Evolutionary conservation across 2,329 filamentous ascomycete genomes (phyloP), one percentile per base, ranked within the genome.

Genomic region (Zymoseptoria passerinii): DNA sequence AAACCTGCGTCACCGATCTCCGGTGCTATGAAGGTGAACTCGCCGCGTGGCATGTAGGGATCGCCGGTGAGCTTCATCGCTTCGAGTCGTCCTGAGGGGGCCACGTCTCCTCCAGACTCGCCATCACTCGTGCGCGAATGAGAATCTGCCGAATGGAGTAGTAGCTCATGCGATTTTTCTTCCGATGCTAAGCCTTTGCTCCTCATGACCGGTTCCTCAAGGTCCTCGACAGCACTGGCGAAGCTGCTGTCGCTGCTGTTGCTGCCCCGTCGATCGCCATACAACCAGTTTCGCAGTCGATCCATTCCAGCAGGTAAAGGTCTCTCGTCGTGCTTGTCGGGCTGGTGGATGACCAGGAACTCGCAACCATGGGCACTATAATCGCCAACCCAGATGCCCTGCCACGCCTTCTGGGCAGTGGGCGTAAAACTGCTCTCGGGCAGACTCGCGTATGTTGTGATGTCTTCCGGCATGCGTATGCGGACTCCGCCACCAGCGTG

Each of bases 51-150:
- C 13, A 97, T 85, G 65, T 96, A 95, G 0, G 87, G 84, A 68
- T 99, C 92, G 0, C 92, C 92, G 0, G 92, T 97, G 35, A 99
- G 76, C 71, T 97, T 97, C 68, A 96, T 85, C 0, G 88, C 92
- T 71, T 92, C 85, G 3, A 97, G 73, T 1, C 84, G 79, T 4
- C 90, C 90, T 10, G 77, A 78, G 64, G 88, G 84, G 1, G 83
- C 76, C 16, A 8, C 16, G 19, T 50, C 1, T 13, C 5, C 18
- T 48, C n/a, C 50, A 10, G 10, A 8, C 13, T 56, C 58, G 49
- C 20, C 8, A 18, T 49, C 28, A 28, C 59, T 57, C 4, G 54
- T 53, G 8, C 10, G 20, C 9, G 9, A 13, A 19, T 35, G 51
- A 10, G n/a, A 8, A 13, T 35, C 20, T 27, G 10, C 3, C 51